Conservation (phyloP, 2,329 filamentous ascomycete genomes). For the Rutstroemia sp. region DNA sequence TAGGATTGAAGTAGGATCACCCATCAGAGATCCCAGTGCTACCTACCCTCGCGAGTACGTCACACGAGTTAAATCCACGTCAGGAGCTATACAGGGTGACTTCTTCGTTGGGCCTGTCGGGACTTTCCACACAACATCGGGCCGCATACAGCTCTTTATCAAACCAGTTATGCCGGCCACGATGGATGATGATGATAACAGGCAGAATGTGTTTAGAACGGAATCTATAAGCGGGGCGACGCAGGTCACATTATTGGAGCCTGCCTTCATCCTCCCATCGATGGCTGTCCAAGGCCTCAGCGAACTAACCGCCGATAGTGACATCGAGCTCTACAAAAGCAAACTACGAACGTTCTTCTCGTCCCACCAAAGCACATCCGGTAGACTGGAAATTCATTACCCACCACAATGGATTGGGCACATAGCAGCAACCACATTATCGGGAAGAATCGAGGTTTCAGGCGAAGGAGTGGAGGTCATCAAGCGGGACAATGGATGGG, state of each 20-base stretch:
- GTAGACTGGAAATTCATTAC: conserved; percentile 17
- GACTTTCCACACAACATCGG: conserved; percentile 18
- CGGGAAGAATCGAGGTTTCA: conserved; percentile 17
- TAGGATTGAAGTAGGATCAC: conserved; percentile 18
- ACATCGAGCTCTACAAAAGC: neutral
- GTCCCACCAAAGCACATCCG: conserved; percentile 19
- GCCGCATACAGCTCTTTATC: conserved; percentile 15
- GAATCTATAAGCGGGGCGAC: conserved; percentile 21
- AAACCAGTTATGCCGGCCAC: conserved; percentile 20
- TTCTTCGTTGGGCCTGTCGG: conserved; percentile 22
- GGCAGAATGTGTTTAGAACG: conserved; percentile 18
- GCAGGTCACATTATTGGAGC: conserved; percentile 18
- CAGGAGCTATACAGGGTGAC: conserved; percentile 21
- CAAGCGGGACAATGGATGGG: conserved; percentile 18
- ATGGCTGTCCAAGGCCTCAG: neutral
- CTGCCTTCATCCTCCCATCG: conserved; percentile 4
- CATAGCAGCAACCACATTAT: conserved; percentile 19
- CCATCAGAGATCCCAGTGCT: conserved; percentile 9
- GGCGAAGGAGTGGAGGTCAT: conserved; percentile 21
- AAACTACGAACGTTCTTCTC: conserved; percentile 19
- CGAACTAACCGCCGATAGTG: neutral
- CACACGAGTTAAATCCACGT: conserved; percentile 20
- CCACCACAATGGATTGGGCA: conserved; percentile 23
- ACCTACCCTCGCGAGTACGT: conserved; percentile 25
- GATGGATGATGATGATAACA: conserved; percentile 3